phyloP scores from a whole-genome alignment of 2,329 filamentous ascomycete species.

The Aspergillus felis region DNA sequence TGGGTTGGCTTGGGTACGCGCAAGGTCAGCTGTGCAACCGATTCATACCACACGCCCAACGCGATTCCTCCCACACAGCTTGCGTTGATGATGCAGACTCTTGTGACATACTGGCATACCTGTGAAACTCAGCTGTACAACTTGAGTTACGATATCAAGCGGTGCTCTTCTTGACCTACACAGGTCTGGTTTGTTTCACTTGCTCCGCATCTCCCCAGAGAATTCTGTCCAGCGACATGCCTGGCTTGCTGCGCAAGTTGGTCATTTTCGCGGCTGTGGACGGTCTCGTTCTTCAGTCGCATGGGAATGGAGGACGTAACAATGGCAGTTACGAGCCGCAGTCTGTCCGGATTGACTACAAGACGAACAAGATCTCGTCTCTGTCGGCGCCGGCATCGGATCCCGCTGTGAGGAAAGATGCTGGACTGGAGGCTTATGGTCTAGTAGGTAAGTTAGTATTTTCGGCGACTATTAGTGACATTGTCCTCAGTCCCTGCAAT shows the following conservation, averaged over 20 bases:
- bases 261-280: constrained; percentile 77
- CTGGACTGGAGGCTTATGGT: constrained; percentile 47
- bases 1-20: not conserved
- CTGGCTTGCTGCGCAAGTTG: constrained; percentile 72
- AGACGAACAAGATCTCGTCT: constrained; percentile 51
- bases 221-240: constrained; percentile 52
- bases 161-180: not conserved
- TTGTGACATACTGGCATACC: not conserved
- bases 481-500: not conserved
- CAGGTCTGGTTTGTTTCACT: not conserved
- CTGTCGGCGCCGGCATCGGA: constrained; percentile 33
- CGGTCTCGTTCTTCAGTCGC: constrained; percentile 74
- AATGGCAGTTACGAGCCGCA: constrained; percentile 52
- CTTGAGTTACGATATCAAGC: not conserved
- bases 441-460: constrained; percentile 51
- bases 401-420: constrained; percentile 25
- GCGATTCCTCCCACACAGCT: not conserved
- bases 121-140: not conserved
- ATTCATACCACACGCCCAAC: not conserved
- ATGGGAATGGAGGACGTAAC: constrained; percentile 46
- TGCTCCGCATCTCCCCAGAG: constrained; percentile 4
- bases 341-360: constrained; percentile 68
- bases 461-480: not conserved
- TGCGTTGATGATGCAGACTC: not conserved
- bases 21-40: not conserved